phyloP scores from a whole-genome alignment of 306 rosid genomes.

The Neltuma alba region DNA sequence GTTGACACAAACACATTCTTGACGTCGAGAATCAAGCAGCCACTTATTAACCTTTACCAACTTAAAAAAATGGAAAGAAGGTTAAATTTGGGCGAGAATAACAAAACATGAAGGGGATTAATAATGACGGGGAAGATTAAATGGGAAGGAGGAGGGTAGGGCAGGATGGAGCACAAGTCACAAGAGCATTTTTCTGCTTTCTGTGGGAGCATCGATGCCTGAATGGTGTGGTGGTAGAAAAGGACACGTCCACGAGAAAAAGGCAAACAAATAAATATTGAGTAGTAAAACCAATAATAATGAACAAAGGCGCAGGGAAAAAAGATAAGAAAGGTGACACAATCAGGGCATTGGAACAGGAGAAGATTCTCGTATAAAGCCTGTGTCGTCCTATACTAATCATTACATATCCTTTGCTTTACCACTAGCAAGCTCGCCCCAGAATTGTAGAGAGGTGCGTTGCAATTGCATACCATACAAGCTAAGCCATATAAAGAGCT shows the following conservation, averaged over 20 bases:
- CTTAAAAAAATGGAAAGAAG: background rate
- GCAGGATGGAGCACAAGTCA: constrained; percentile 28
- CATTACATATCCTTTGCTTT: constrained; percentile 50
- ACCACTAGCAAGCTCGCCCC: constrained; percentile 37
- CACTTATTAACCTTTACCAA: background rate
- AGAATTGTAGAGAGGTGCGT: constrained; percentile 48
- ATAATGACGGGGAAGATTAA: constrained; percentile 13
- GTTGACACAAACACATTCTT: background rate
- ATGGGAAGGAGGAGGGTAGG: background rate
- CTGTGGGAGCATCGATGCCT: constrained; percentile 38
- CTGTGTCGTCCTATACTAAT: constrained; percentile 64
- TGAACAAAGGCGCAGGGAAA: no score
- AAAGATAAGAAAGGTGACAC: constrained; percentile 32
- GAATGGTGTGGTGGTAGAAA: constrained; percentile 35
- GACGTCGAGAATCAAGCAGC: background rate
- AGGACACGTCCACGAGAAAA: constrained; percentile 51
- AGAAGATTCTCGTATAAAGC: constrained; percentile 86
- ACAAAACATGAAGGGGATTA: background rate
- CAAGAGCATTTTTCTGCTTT: constrained; percentile 41
- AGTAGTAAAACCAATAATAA: constrained; percentile 36
- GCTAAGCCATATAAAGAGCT: constrained; percentile 10
- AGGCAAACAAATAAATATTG: constrained; percentile 14
- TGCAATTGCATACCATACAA: constrained; percentile 24
- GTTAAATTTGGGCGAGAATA: background rate
- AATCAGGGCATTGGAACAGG: constrained; percentile 60